Evolutionary conservation across 305 asterid species (phyloP).

Genomic region (Stenogyne calaminthoides): DNA sequence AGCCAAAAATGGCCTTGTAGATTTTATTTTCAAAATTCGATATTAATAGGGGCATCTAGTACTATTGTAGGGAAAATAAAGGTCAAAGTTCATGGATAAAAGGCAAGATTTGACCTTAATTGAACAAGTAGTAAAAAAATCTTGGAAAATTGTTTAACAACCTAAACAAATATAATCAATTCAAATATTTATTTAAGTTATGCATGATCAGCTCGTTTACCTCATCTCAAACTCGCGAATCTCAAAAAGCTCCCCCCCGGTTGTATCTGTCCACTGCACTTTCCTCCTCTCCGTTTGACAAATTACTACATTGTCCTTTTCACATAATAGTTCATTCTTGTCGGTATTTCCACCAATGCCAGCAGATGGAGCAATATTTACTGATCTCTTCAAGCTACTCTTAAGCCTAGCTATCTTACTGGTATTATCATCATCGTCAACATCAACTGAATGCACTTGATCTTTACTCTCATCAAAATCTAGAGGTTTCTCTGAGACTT

Average conservation of each 20-base stretch:
- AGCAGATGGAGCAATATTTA: constrained; percentile 30
- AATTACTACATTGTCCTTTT: constrained; percentile 35
- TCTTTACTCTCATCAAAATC: constrained; percentile 49
- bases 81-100: background rate
- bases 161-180: background rate
- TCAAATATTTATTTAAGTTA: background rate
- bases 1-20: background rate
- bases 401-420: constrained; percentile 45
- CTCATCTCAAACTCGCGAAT: constrained; percentile 91
- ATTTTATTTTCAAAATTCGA: background rate
- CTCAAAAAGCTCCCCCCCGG: constrained; percentile 81
- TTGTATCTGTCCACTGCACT: constrained; percentile 88
- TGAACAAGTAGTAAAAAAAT: background rate
- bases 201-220: constrained; percentile 42
- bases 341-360: constrained; percentile 23
- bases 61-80: background rate
- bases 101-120: constrained; percentile 8
- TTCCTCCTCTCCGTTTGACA: constrained; percentile 59
- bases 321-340: constrained; percentile 39
- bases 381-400: constrained; percentile 82
- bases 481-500: constrained; percentile 45
- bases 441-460: constrained; percentile 34
- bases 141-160: background rate
- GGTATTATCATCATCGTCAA: constrained; percentile 25
- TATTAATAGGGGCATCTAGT: background rate